These are phyloP conservation scores for Geotrichum restrictum DNA, from an alignment of 1,139 yeast species.

Conservation along the genomic window DNA sequence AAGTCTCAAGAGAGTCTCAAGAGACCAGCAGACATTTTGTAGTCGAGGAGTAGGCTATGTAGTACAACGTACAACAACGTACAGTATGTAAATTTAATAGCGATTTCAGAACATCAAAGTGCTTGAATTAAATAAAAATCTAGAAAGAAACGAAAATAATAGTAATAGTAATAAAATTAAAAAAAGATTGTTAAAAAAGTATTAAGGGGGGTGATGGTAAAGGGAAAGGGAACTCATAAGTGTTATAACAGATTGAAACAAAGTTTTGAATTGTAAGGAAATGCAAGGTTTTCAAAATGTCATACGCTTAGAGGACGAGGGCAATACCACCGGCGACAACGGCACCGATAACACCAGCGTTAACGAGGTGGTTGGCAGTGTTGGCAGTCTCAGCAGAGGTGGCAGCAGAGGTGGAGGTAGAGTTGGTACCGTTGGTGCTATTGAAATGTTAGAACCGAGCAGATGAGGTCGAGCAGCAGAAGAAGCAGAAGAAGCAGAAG, in stretches of 20 bases:
- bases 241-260: background rate
- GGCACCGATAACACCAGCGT: slow-evolving; percentile 67
- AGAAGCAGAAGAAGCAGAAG: no score
- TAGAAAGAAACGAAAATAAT: background rate
- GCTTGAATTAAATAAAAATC: background rate
- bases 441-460: slow-evolving; percentile 18
- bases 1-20: no score
- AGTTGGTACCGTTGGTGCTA: slow-evolving; percentile 39
- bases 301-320: slow-evolving; percentile 51
- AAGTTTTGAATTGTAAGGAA: background rate
- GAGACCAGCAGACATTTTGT: no score
- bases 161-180: background rate
- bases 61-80: no score
- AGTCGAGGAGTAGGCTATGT: no score
- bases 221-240: background rate
- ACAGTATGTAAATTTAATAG: no score
- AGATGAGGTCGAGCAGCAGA: no score
- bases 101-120: no score
- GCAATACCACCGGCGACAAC: slow-evolving; percentile 73
- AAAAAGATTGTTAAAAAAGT: slow-evolving; percentile 8
- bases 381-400: slow-evolving; percentile 44
- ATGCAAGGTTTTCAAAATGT: background rate
- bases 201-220: slow-evolving; percentile 8
- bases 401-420: slow-evolving; percentile 36
- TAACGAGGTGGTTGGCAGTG: slow-evolving; percentile 53